Conservation (phyloP, 1,284 basidiomycete species). For the Leccinum insigne region DNA sequence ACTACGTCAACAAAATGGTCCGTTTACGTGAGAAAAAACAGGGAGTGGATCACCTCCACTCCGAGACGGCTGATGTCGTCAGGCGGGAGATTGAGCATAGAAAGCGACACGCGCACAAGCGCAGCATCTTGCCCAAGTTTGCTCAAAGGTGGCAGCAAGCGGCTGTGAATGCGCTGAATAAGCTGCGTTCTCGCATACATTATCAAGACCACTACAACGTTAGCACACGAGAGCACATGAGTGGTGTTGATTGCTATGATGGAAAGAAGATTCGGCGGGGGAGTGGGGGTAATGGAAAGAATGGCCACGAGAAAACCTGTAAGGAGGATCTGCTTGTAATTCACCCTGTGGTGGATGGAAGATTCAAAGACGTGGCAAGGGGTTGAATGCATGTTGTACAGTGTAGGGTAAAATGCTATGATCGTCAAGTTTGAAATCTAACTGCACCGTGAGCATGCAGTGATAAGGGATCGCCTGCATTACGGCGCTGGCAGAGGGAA, state of each 20-base stretch:
- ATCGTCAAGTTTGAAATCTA: not conserved
- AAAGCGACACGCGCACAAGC: conserved; percentile 15
- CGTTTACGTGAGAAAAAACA: conserved; percentile 35
- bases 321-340: conserved; percentile 64
- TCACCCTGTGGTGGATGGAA: conserved; percentile 70
- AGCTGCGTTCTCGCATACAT: conserved; percentile 49
- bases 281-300: conserved; percentile 23
- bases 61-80: conserved; percentile 45
- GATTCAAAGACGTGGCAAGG: conserved; percentile 64
- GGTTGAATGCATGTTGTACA: conserved; percentile 9
- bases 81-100: conserved; percentile 40
- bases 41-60: conserved; percentile 35
- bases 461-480: not conserved
- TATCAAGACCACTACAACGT: conserved; percentile 64
- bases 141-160: conserved; percentile 51
- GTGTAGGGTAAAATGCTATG: conserved; percentile 7
- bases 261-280: conserved; percentile 48
- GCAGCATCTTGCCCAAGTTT: conserved; percentile 25
- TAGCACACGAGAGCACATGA: conserved; percentile 75
- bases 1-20: conserved; percentile 64
- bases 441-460: not conserved
- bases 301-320: conserved; percentile 30
- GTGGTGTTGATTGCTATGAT: conserved; percentile 70
- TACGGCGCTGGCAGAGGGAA: not conserved
- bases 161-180: conserved; percentile 45